These are phyloP conservation scores for Boletus subcaerulescens DNA, from an alignment of 768 basidiomycete genomes.

Conservation along the genomic window DNA sequence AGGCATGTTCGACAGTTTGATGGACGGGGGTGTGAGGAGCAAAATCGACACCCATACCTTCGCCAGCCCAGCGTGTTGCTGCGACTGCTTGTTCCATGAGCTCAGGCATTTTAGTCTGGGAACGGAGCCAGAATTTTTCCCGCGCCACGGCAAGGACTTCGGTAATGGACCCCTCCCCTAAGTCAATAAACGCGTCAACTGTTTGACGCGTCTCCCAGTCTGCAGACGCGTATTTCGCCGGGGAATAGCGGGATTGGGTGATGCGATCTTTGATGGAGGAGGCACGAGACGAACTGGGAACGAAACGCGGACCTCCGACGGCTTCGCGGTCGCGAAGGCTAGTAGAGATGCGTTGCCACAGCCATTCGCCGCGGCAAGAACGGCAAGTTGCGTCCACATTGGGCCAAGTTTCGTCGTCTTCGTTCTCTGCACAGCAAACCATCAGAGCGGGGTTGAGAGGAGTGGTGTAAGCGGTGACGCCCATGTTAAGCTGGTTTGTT, in stretches of 20 bases:
- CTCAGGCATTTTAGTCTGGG: constrained; percentile 60
- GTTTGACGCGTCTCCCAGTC: constrained; percentile 71
- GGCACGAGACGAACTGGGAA: constrained; percentile 14
- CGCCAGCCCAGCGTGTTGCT: constrained; percentile 45
- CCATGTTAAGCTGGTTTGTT: constrained; percentile 16
- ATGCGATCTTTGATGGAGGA: constrained; percentile 15
- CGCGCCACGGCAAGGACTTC: constrained; percentile 60
- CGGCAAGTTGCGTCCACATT: constrained; percentile 66
- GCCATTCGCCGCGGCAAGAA: constrained; percentile 60
- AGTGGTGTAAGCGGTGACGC: constrained; percentile 20
- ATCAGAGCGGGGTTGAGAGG: constrained; percentile 29
- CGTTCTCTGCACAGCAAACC: constrained; percentile 62
- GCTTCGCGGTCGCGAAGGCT: constrained; percentile 53
- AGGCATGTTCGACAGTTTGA: constrained; percentile 4
- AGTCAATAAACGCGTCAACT: constrained; percentile 69
- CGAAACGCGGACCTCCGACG: constrained; percentile 45
- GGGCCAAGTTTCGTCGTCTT: constrained; percentile 68
- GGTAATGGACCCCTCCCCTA: constrained; percentile 63
- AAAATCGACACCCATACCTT: constrained; percentile 33
- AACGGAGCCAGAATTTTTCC: constrained; percentile 71
- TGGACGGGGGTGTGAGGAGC: constrained; percentile 20
- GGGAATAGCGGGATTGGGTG: constrained; percentile 23
- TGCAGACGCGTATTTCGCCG: constrained; percentile 27
- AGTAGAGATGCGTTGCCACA: constrained; percentile 56
- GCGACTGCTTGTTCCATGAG: constrained; percentile 68